Base-by-base conservation (phyloP, 2,329 filamentous ascomycete genomes). In the Alternaria consortialis region DNA sequence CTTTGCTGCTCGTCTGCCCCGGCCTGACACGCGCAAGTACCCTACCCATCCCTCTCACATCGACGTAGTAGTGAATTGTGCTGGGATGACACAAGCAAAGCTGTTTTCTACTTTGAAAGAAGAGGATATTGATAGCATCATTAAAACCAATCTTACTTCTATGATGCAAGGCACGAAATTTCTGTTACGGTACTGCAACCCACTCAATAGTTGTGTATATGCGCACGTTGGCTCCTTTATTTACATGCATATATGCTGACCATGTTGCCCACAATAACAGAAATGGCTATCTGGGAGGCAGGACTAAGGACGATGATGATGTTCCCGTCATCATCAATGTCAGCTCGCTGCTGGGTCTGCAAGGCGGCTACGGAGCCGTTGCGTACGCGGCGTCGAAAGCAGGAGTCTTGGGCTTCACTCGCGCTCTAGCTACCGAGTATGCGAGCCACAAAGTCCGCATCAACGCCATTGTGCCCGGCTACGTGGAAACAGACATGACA, bases 401-500 rank as follows among this genome's bases (percentile, higher is more conserved):
- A 5, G 93, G 92, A 2, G 80, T 97, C 1, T 77, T 95, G 15
- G 90, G 86, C 62, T 85, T 93, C 69, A 93, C 90, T 23, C 85
- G 89, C 59, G 86, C 89, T 56, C 81, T 92, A 3, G 88, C 88
- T 42, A 83, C 80, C 51, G 88, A 93, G 79, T 78, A 89, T 69
- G 86, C 86, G 53, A 79, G 82, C 62, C 81, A 83, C 48, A 85
- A 85, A 50, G 85, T 97, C 59, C 85, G 93, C 31, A 90, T 92
- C 47, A 97, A 97, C 80, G 90, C 90, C 29, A 87, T 97, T 65
- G 81, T 94, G 42, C 93, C 93, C 1, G 93, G 93, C 7, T 97
- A 94, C 81, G 89, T 96, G 67, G 84, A 91, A 58, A 94, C 92
- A 46, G 85, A 88, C 48, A 96, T 97, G 92, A 92, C 90, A 67